Percentiles rank a stretch among this genome's conserved stretches.
phyloP scores from a whole-genome alignment of 2,329 filamentous ascomycete genomes.

The Xylariaceae sp. region DNA sequence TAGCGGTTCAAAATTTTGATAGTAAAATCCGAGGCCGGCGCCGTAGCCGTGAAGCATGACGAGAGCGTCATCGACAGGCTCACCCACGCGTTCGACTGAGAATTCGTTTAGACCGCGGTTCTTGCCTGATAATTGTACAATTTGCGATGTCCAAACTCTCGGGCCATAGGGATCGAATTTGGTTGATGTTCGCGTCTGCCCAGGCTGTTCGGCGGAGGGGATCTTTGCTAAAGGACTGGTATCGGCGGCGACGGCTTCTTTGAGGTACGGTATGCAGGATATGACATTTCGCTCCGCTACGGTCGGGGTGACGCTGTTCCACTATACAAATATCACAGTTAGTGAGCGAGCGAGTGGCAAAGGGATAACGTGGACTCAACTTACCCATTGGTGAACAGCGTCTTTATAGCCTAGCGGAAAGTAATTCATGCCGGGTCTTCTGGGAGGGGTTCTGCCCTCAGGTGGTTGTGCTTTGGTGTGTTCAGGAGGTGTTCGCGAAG shows the following conservation, averaged over 20 bases:
- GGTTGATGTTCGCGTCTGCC: conserved; percentile 39
- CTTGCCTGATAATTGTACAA: conserved; percentile 81
- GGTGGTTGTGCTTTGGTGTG: conserved; percentile 34
- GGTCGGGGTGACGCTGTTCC: conserved; percentile 77
- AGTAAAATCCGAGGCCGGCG: conserved; percentile 94
- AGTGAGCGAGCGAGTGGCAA: conserved; percentile 9
- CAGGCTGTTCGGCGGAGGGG: conserved; percentile 38
- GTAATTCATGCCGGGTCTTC: conserved; percentile 40
- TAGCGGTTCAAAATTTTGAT: conserved; percentile 92
- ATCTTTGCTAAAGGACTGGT: conserved; percentile 28
- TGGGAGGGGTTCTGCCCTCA: conserved; percentile 22
- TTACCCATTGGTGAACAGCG: conserved; percentile 84
- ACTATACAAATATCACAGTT: conserved; percentile 48
- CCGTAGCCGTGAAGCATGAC: conserved; percentile 98
- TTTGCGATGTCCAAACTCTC: conserved; percentile 77
- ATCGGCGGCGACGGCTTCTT: conserved; percentile 61
- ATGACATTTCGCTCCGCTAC: conserved; percentile 86
- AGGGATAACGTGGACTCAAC: conserved; percentile 34
- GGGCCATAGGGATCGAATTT: conserved; percentile 77
- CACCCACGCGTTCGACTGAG: conserved; percentile 77
- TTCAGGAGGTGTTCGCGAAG: too few species aligned
- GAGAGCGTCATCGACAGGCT: conserved; percentile 76
- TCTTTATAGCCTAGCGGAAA: conserved; percentile 93
- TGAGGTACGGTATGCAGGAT: conserved; percentile 77
- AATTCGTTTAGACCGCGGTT: conserved; percentile 90